Conservation (phyloP, 2,329 filamentous ascomycete species). For the Fusarium ramigenum region DNA sequence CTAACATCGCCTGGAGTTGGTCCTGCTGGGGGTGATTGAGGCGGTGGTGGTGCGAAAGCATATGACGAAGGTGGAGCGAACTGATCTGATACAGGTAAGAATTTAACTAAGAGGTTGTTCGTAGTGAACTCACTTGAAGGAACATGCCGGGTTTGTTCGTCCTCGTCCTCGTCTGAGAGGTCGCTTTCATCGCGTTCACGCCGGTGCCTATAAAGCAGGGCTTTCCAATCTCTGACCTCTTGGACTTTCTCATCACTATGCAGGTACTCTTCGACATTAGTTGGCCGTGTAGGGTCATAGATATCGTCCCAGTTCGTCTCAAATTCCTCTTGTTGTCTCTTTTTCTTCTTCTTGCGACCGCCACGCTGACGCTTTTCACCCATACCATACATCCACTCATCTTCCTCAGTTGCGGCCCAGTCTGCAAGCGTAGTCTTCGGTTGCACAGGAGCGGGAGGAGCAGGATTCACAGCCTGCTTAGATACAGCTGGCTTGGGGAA, state of each 20-base stretch:
- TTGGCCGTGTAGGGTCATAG: conserved; percentile 85
- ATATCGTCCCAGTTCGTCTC: conserved; percentile 90
- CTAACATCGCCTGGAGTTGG: conserved; percentile 65
- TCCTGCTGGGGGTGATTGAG: conserved; percentile 57
- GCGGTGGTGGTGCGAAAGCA: conserved; percentile 66
- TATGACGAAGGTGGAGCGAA: conserved; percentile 69
- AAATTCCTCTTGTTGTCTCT: conserved; percentile 61
- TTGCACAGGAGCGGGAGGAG: conserved; percentile 49
- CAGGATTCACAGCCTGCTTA: conserved; percentile 46
- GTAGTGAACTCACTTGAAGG: conserved; percentile 47
- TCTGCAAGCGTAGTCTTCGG: conserved; percentile 79
- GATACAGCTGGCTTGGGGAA: conserved; percentile 58
- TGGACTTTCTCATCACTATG: conserved; percentile 83
- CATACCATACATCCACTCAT: conserved; percentile 77
- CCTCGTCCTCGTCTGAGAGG: conserved; percentile 52
- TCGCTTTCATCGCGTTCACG: conserved; percentile 55
- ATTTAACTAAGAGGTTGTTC: neutral
- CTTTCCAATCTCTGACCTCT: conserved; percentile 87
- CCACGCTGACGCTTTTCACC: conserved; percentile 77
- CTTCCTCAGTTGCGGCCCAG: conserved; percentile 80
- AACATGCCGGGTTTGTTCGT: conserved; percentile 42
- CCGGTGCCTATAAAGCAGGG: conserved; percentile 77
- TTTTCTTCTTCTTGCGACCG: conserved; percentile 80
- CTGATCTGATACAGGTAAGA: conserved; percentile 55
- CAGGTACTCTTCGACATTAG: conserved; percentile 85